Percentiles rank a stretch among this genome's conserved stretches.
phyloP scores from a whole-genome alignment of 768 basidiomycete genomes.

The Leccinum truebloodii region DNA sequence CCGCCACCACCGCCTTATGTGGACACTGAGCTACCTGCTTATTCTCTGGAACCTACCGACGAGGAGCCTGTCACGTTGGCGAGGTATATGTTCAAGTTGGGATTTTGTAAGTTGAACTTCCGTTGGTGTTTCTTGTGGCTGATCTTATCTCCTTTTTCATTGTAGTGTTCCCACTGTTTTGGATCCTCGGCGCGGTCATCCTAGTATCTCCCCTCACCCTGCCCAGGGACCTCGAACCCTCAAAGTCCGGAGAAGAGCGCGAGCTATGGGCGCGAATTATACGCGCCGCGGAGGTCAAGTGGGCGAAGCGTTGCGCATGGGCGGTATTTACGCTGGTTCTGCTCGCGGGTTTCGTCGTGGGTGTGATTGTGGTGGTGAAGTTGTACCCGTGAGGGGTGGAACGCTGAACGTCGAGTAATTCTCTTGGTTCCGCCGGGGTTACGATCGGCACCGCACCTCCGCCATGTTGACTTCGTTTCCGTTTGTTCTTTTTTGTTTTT shows the following conservation, averaged over 20 bases:
- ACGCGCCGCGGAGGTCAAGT: constrained; percentile 40
- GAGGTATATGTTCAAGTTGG: constrained; percentile 49
- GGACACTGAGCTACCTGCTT: constrained; percentile 35
- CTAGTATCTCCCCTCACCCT: constrained; percentile 41
- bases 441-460: no score
- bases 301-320: constrained; percentile 40
- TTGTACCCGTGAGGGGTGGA: neutral
- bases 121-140: neutral
- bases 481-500: neutral
- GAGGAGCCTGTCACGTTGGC: constrained; percentile 46
- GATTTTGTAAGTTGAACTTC: constrained; percentile 42
- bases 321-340: constrained; percentile 2
- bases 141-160: neutral
- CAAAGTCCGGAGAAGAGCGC: constrained; percentile 40
- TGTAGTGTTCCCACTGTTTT: constrained; percentile 51
- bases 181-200: constrained; percentile 44
- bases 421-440: neutral
- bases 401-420: neutral
- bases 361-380: neutral
- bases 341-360: neutral
- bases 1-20: constrained; percentile 34
- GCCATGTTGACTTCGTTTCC: neutral
- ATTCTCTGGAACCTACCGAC: constrained; percentile 23
- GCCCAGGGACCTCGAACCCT: constrained; percentile 29
- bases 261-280: constrained; percentile 33